Base-by-base conservation (phyloP, 306 rosid species). In the Cucurbita argyrosperma region DNA sequence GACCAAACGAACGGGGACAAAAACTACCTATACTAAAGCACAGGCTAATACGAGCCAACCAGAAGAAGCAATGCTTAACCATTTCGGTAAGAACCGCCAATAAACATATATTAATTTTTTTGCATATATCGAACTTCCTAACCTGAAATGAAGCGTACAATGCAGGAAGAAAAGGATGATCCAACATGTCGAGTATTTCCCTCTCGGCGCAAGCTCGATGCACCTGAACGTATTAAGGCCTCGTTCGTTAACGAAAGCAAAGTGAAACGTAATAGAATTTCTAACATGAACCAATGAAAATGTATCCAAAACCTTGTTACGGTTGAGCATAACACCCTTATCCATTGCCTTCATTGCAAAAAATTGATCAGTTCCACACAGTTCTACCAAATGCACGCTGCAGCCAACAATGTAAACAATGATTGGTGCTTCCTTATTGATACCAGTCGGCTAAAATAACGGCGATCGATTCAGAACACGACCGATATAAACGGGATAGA, bases 281-380 rank as follows among this genome's bases (percentile, higher is more conserved):
- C 38, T 35, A 46, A 30, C 40, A 21, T 23, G 18, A 52, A 30
- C 61, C 23, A 50, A 35, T 16, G 45, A 14, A 35, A 60, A 5
- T 60, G 37, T 67, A 30, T 67, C 13, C 56, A 19, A 26, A 80
- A 90, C 99, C 96, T 94, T 94, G 85, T 94, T 94, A 19, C 99
- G 96, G 77, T 88, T 94, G 77, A 91, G 96, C 97, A 94, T 91
- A 57, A 88, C 81, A 40, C 85, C 57, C 80, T 94, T 94, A 71
- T 94, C 99, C 99, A 94, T 94, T 60, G 99, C 96, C 80, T 94
- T 94, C 99, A 94, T 94, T 57, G 99, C 97, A 71, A 91, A 94
- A 75, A 66, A 71, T 57, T 82, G 90, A 67, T 81, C 92, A 47
- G 87, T 89, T 82, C 91, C 99, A 49, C 82, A 52, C 70, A 94